Percentiles rank a stretch among this genome's conserved stretches.
These are phyloP conservation scores for Blastobotrys indianensis DNA, from an alignment of 1,139 yeast species.

Conservation along the genomic window DNA sequence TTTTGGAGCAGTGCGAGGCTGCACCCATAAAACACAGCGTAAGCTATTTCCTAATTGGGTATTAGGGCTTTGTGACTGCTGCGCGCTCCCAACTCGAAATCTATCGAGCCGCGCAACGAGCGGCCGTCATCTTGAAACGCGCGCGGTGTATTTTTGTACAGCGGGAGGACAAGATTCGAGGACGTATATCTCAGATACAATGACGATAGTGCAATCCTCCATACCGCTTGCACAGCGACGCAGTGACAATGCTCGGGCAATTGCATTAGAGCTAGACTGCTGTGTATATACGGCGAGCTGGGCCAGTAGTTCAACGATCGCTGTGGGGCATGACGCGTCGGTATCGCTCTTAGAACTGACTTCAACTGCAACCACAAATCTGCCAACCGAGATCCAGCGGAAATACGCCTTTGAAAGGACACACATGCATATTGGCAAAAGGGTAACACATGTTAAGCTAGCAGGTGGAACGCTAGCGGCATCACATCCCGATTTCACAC, in stretches of 20 bases:
- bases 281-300: slow-evolving; percentile 22
- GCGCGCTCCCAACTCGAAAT: neutral
- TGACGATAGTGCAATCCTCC: slow-evolving; percentile 4
- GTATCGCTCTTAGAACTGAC: slow-evolving; percentile 18
- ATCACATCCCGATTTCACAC: slow-evolving; percentile 25
- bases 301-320: slow-evolving; percentile 20
- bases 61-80: neutral
- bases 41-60: neutral
- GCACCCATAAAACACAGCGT: no score
- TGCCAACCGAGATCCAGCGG: slow-evolving; percentile 17
- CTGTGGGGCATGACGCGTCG: slow-evolving; percentile 26
- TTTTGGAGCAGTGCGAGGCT: neutral
- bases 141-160: no score
- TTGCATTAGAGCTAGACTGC: slow-evolving; percentile 20
- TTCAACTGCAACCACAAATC: neutral
- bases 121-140: no score
- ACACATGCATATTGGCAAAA: slow-evolving; percentile 21
- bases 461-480: slow-evolving; percentile 22
- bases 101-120: no score
- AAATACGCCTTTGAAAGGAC: slow-evolving; percentile 17
- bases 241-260: slow-evolving; percentile 15
- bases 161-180: no score
- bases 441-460: slow-evolving; percentile 20
- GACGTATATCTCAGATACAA: no score
- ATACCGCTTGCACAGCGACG: slow-evolving; percentile 17